These are phyloP conservation scores for Xylaria sp. DNA, from an alignment of 2,329 filamentous ascomycete genomes.

Conservation along the genomic window DNA sequence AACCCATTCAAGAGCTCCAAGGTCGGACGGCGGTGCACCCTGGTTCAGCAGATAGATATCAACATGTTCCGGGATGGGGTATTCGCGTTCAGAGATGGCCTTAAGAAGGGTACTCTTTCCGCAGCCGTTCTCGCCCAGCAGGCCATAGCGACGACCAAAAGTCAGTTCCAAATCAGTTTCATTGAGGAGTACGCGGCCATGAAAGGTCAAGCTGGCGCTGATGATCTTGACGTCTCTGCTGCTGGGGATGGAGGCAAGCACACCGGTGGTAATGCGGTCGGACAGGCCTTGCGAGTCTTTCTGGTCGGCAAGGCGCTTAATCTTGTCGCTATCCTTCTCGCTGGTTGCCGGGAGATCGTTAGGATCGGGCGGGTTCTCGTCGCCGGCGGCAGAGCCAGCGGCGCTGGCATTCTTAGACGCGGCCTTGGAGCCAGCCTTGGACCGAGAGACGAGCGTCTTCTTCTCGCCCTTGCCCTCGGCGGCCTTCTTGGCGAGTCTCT, in stretches of 20 bases:
- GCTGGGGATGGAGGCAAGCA: slow-evolving; percentile 80
- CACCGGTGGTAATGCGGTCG: slow-evolving; percentile 97
- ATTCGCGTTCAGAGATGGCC: slow-evolving; percentile 91
- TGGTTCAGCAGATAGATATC: slow-evolving; percentile 99
- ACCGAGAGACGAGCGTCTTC: slow-evolving; percentile 72
- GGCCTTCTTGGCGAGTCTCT: slow-evolving; percentile 73
- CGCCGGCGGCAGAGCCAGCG: slow-evolving; percentile 68
- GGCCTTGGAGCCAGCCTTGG: slow-evolving; percentile 72
- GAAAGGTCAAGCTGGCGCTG: slow-evolving; percentile 92
- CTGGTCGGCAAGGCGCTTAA: slow-evolving; percentile 88
- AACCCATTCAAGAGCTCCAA: slow-evolving; percentile 96
- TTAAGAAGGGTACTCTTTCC: slow-evolving; percentile 98
- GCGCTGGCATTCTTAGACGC: slow-evolving; percentile 56
- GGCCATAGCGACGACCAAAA: slow-evolving; percentile 89
- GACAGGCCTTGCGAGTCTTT: slow-evolving; percentile 96
- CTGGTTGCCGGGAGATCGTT: slow-evolving; percentile 73
- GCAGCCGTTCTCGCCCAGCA: slow-evolving; percentile 98
- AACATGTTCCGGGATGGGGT: slow-evolving; percentile 91
- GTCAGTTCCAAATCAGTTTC: slow-evolving; percentile 93
- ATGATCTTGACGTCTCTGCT: slow-evolving; percentile 98
- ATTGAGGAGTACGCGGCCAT: slow-evolving; percentile 93
- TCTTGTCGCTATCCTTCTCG: slow-evolving; percentile 67
- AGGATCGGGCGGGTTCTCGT: slow-evolving; percentile 65
- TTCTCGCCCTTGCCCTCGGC: slow-evolving; percentile 75
- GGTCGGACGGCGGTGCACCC: slow-evolving; percentile 85